Evolutionary conservation across 1,139 yeast species (phyloP).

Genomic region (Candida tunisiensis): DNA sequence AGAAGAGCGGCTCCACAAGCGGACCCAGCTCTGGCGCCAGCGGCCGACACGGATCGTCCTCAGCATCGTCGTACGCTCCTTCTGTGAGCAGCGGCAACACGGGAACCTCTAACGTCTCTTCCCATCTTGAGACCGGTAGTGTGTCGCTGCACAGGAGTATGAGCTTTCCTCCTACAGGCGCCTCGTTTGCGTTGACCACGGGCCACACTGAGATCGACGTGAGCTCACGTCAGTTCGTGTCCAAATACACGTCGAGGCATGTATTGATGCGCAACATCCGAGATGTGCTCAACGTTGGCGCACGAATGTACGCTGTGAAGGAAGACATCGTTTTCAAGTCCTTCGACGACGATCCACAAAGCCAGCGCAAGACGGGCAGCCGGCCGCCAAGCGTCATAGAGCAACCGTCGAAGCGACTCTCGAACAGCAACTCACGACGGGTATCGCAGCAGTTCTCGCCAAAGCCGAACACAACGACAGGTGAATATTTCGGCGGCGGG

Average conservation of each 20-base stretch:
- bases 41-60: slow-evolving; percentile 1
- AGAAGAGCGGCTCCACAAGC: background rate
- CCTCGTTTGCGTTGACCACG: slow-evolving; percentile 14
- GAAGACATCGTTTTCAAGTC: slow-evolving; percentile 41
- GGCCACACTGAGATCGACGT: slow-evolving; percentile 21
- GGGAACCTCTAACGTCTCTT: slow-evolving; percentile 3
- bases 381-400: slow-evolving; percentile 32
- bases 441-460: background rate
- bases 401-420: slow-evolving; percentile 7
- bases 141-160: slow-evolving; percentile 15
- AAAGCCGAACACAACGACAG: background rate
- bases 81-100: no score
- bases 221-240: slow-evolving; percentile 19
- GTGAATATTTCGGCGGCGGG: background rate
- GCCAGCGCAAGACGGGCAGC: slow-evolving; percentile 16
- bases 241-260: slow-evolving; percentile 23
- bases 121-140: slow-evolving; percentile 1
- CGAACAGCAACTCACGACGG: background rate
- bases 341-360: slow-evolving; percentile 20
- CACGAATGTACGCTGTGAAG: slow-evolving; percentile 33
- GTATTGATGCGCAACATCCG: slow-evolving; percentile 34
- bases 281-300: slow-evolving; percentile 43
- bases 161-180: slow-evolving; percentile 19
- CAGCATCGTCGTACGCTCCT: no score
- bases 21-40: slow-evolving; percentile 1